These are phyloP conservation scores for Atkinsonella texensis DNA, from an alignment of 2,329 filamentous ascomycete species.

Conservation along the genomic window DNA sequence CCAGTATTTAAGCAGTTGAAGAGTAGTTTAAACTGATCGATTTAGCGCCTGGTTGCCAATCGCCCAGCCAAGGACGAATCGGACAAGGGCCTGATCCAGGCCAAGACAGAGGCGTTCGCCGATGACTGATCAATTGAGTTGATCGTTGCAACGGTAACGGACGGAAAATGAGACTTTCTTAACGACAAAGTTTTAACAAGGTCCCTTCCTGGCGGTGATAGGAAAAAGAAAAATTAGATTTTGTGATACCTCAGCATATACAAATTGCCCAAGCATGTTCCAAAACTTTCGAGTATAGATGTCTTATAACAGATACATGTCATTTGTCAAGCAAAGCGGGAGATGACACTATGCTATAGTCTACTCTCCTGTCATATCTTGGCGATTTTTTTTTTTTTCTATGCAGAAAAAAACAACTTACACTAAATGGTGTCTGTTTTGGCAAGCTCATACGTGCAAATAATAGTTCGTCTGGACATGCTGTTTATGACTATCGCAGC, in stretches of 20 bases:
- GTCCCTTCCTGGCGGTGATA: not conserved
- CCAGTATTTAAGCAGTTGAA: not conserved
- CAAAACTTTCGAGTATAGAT: not conserved
- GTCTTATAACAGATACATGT: too few relatives aligned
- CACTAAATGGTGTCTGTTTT: too few relatives aligned
- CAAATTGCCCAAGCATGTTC: not conserved
- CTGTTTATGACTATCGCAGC: too few relatives aligned
- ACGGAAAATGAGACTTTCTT: not conserved
- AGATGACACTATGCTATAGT: too few relatives aligned
- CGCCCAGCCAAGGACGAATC: constrained; percentile 27
- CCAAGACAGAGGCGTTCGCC: constrained; percentile 29
- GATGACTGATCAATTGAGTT: constrained; percentile 23
- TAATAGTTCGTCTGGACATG: too few relatives aligned
- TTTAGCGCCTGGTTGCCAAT: constrained; percentile 40
- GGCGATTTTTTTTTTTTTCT: too few relatives aligned
- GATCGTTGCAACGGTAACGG: not conserved
- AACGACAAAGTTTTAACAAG: not conserved
- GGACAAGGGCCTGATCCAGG: constrained; percentile 22
- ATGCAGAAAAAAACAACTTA: too few relatives aligned
- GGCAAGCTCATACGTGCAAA: too few relatives aligned
- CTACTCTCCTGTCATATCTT: too few relatives aligned
- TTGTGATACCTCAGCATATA: constrained; percentile 1
- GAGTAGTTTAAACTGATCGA: constrained; percentile 13
- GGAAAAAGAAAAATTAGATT: not conserved
- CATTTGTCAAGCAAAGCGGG: too few relatives aligned